Base-by-base conservation (phyloP, 139 green algal genomes). In the Chlorella sp. region DNA sequence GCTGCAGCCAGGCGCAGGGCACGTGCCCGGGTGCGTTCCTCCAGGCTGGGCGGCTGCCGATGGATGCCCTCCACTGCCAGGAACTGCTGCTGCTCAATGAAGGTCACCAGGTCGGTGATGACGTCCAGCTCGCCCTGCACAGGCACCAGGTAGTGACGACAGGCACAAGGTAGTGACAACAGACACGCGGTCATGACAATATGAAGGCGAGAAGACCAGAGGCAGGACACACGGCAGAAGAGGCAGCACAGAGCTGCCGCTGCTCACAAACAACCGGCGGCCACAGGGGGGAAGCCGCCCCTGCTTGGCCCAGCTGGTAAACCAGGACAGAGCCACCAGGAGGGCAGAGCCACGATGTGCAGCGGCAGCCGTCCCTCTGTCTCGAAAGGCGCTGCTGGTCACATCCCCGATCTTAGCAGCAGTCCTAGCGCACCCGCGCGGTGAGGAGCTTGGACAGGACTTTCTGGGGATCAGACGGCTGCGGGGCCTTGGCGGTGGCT, bases 51-150 rank as follows among this genome's bases (percentile, higher is more conserved):
- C 0, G 44, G 73, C 30, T 79, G 68, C 5, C 83, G 68, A 34
- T 85, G 80, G 32, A 87, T 34, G 56, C 85, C 80, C 41, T 67
- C 78, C 60, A 84, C 46, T 26, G 67, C 38, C 40, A 90, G 40
- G 56, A 88, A 90, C 70, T 90, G 87, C 77, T 88, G 83, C 77
- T 87, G 74, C 83, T 90, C 87, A 40, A 88, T 38, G 38, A 73
- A 68, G 17, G 54, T 65, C 11, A 90, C 51, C 44, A 90, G 60
- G 79, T 90, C 87, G 22, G 83, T 14, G 3, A 90, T 84, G 6
- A 88, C 84, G 73, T 88, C 87, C 68, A 90, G 41, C 60, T 90
- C 87, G 26, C 75, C 76, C 84, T 87, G 84, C 24, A 11, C 2
- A 22, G 34, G 7, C 9, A 43, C 16, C 28, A 32, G 62, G 32